A percentile compares a stretch with the other conserved stretches of the same genome.
Evolutionary conservation across 31 red algal species (phyloP).

Genomic region (Porphyra umbilicalis): DNA sequence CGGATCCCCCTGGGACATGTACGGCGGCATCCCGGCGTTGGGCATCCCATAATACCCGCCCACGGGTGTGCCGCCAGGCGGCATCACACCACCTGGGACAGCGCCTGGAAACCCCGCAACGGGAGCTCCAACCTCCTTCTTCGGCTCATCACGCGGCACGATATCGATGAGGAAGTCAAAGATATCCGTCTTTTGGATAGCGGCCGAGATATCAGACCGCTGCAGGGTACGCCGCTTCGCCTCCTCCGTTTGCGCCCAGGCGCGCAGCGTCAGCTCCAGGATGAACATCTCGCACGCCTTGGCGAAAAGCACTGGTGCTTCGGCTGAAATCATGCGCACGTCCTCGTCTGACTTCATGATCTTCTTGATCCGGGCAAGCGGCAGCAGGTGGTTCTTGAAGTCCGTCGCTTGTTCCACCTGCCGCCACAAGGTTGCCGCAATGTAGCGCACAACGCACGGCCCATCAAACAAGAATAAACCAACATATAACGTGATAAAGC

Average conservation of each 20-base stretch:
- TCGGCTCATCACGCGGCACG: conserved; percentile 80
- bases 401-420: conserved; percentile 60
- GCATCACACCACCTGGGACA: neutral
- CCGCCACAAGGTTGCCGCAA: no score
- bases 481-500: no score
- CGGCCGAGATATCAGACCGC: conserved; percentile 78
- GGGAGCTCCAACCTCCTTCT: conserved; percentile 55
- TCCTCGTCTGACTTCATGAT: conserved; percentile 99
- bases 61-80: neutral
- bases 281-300: conserved; percentile 99
- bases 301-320: conserved; percentile 93
- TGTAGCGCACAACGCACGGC: no score
- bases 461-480: no score
- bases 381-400: conserved; percentile 94
- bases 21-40: neutral
- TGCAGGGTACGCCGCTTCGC: conserved; percentile 89
- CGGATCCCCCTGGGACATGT: neutral
- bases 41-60: neutral
- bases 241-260: conserved; percentile 91
- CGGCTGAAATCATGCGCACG: conserved; percentile 98
- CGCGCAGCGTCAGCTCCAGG: conserved; percentile 85
- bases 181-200: conserved; percentile 98
- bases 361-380: conserved; percentile 96
- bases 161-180: conserved; percentile 99
- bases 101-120: conserved; percentile 14